Evolutionary conservation across 2,329 filamentous ascomycete species (phyloP).

Genomic region (Anisogramma anomala): DNA sequence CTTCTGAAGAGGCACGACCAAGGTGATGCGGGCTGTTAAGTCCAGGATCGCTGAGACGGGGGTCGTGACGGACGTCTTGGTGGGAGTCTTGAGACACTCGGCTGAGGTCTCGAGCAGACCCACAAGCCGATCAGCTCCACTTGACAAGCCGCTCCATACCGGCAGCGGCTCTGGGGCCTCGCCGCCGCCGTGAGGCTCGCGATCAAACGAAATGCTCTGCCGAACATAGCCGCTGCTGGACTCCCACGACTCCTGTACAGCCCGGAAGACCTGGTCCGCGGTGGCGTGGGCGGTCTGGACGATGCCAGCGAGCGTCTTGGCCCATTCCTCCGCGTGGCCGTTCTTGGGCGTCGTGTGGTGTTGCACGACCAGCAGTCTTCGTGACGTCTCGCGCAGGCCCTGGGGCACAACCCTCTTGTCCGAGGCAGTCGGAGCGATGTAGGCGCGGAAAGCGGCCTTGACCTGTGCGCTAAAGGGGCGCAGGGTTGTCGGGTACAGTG

Average conservation of each 20-base stretch:
- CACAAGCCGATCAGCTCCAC: conserved; percentile 58
- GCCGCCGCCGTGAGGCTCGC: conserved; percentile 36
- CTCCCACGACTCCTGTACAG: conserved; percentile 73
- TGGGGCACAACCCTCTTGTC: conserved; percentile 37
- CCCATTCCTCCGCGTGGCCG: conserved; percentile 67
- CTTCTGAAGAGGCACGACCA: conserved; percentile 43
- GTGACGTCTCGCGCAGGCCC: conserved; percentile 45
- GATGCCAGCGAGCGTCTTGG: conserved; percentile 48
- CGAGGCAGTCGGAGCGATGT: conserved; percentile 53
- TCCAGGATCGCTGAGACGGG: conserved; percentile 59
- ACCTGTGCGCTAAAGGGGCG: conserved; percentile 64
- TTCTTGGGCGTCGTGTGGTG: conserved; percentile 75
- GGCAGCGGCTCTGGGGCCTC: conserved; percentile 42
- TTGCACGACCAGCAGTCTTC: conserved; percentile 56
- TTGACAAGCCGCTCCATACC: conserved; percentile 61
- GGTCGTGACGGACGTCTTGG: conserved; percentile 52
- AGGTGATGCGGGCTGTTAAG: conserved; percentile 56
- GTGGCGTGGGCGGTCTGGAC: conserved; percentile 57
- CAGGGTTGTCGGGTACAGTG: conserved; percentile 74
- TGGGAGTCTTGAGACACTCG: conserved; percentile 51
- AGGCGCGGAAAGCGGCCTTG: conserved; percentile 44
- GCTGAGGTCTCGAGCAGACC: conserved; percentile 55
- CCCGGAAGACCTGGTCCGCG: conserved; percentile 66
- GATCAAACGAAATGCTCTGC: conserved; percentile 32
- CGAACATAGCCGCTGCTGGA: conserved; percentile 42